Evolutionary conservation across 2,329 filamentous ascomycete species (phyloP).

Genomic region (Diaporthe nobilis): DNA sequence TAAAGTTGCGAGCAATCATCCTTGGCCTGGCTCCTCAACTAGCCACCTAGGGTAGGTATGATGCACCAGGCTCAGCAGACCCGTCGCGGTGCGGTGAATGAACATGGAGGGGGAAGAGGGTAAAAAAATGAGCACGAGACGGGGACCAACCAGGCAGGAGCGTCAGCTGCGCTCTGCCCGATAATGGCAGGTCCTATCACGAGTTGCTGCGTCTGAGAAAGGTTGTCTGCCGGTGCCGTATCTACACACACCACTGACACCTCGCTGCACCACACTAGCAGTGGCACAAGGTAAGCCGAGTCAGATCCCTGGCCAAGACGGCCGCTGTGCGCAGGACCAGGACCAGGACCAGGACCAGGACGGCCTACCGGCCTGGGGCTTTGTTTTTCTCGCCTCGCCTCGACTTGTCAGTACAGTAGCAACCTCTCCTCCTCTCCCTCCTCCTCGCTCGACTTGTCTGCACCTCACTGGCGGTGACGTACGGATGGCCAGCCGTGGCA

Average conservation of each 20-base stretch:
- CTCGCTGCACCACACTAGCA: slow-evolving; percentile 25
- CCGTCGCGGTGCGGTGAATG: not conserved
- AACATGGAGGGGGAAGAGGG: not conserved
- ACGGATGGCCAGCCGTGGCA: slow-evolving; percentile 5
- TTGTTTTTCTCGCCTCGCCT: slow-evolving; percentile 16
- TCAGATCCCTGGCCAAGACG: slow-evolving; percentile 27
- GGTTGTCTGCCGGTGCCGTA: slow-evolving; percentile 25
- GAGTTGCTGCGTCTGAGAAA: slow-evolving; percentile 25
- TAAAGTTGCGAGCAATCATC: not conserved
- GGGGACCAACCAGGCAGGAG: slow-evolving; percentile 29
- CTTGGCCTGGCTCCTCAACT: not conserved
- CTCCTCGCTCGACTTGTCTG: slow-evolving; percentile 1
- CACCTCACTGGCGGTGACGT: slow-evolving; percentile 34
- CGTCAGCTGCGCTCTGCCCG: slow-evolving; percentile 32
- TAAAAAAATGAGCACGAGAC: slow-evolving; percentile 14
- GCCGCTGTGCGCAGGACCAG: not conserved
- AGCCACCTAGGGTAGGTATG: not conserved
- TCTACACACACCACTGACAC: slow-evolving; percentile 24
- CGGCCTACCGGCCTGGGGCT: slow-evolving; percentile 2
- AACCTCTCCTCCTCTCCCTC: not conserved
- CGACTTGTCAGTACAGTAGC: not conserved
- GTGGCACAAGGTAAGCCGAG: slow-evolving; percentile 31
- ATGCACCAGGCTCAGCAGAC: slow-evolving; percentile 14
- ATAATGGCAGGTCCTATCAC: slow-evolving; percentile 39
- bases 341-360: slow-evolving; percentile 13